These are phyloP conservation scores for Rhamnella rubrinervis DNA, from an alignment of 331 rosid genomes.

Conservation along the genomic window DNA sequence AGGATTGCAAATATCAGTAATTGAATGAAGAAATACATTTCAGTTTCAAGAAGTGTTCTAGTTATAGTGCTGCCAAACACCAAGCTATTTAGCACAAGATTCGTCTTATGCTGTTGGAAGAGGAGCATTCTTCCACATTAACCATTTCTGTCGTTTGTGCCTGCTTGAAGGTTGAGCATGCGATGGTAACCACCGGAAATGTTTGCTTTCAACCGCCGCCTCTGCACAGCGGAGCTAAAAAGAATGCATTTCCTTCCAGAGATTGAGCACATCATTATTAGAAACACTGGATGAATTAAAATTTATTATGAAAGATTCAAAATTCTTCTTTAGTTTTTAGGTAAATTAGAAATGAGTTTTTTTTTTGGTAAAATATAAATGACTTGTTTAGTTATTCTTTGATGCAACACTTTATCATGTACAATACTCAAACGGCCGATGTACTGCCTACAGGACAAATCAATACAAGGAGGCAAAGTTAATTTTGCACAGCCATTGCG, in stretches of 20 bases:
- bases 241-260: conserved; percentile 3
- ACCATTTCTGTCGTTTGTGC: conserved; percentile 19
- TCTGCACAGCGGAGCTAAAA: conserved; percentile 10
- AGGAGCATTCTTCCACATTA: conserved; percentile 33
- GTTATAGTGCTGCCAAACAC: conserved; percentile 6
- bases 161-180: background rate
- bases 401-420: conserved; percentile 1
- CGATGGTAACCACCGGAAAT: conserved; percentile 8
- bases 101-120: background rate
- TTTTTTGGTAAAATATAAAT: no score
- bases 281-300: background rate
- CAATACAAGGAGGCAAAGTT: conserved; percentile 9
- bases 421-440: conserved; percentile 1
- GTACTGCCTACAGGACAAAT: background rate
- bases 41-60: conserved; percentile 4
- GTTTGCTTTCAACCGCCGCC: background rate
- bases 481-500: background rate
- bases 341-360: background rate
- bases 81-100: conserved; percentile 11
- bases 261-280: background rate
- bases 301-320: background rate
- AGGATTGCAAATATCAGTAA: conserved; percentile 32
- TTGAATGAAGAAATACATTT: conserved; percentile 37
- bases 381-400: conserved; percentile 18
- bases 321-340: background rate